phyloP scores from a whole-genome alignment of 2,329 filamentous ascomycete species.

The Colletotrichum echinochloae region DNA sequence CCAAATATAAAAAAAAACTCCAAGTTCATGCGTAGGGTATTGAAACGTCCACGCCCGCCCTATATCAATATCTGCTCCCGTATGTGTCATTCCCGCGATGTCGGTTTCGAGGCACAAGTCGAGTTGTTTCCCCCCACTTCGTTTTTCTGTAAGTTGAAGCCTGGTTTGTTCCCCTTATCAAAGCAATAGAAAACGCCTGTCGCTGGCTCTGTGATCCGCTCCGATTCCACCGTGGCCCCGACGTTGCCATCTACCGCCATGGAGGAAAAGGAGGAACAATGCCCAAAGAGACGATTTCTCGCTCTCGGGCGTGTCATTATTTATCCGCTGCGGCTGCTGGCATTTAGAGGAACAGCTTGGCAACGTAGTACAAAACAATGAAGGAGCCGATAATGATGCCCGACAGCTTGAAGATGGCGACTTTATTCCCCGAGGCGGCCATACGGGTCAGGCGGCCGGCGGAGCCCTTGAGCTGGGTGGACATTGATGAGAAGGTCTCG shows the following conservation, averaged over 20 bases:
- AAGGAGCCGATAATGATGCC: slow-evolving; percentile 82
- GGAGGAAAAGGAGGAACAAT: not conserved
- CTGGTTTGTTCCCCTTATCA: not conserved
- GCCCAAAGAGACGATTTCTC: not conserved
- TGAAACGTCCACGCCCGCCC: slow-evolving; percentile 31
- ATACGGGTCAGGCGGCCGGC: slow-evolving; percentile 86
- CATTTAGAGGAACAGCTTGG: slow-evolving; percentile 71
- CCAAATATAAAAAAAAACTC: slow-evolving; percentile 22
- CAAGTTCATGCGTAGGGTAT: slow-evolving; percentile 39
- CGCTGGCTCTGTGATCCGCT: not conserved
- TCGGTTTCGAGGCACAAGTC: not conserved
- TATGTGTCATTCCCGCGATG: not conserved
- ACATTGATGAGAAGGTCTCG: slow-evolving; percentile 92
- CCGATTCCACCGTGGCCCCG: not conserved
- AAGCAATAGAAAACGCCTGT: too few relatives aligned
- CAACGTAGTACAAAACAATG: slow-evolving; percentile 80
- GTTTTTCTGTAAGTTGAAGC: not conserved
- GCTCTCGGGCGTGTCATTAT: too few relatives aligned
- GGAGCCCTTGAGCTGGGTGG: slow-evolving; percentile 84
- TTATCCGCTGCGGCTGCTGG: not conserved
- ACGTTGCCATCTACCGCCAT: not conserved
- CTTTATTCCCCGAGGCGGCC: slow-evolving; percentile 90
- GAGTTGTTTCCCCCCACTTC: not conserved
- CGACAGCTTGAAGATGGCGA: slow-evolving; percentile 90
- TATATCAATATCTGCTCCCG: slow-evolving; percentile 4